Evolutionary conservation across 257 asterid species (phyloP), one percentile per base, ranked within the genome.

Genomic region (Plantago ovata): DNA sequence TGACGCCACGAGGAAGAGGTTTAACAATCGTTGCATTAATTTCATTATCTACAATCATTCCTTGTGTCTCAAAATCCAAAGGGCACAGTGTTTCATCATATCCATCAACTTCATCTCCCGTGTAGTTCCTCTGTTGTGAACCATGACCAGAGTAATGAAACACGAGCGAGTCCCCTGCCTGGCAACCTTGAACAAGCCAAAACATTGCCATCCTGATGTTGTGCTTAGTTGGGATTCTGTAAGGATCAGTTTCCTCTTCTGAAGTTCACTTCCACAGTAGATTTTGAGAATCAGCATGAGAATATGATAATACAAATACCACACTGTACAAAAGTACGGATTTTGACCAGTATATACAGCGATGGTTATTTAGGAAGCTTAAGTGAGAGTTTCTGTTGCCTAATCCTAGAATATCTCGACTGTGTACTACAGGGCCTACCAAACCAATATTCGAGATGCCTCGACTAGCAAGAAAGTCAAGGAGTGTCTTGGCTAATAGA

Each of bases 81-180:
- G 98, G 98, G 60, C 89, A 84, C 47, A 89, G 71, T 13, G 98
- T 89, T 60, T 92, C 98, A n/a, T 93, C 98, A 20, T 58, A 84
- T 44, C 98, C 98, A 19, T 93, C 98, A n/a, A 86, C 54, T 70
- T 93, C 98, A 53, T 93, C 97, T 40, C 95, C 97, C 0, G 76
- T 82, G 72, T 88, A 84, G 80, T 84, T 82, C 70, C 78, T 74
- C 53, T 84, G 97, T 36, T 89, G 95, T 15, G 89, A 77, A 39
- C 98, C 98, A 38, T 93, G 98, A 14, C 98, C 98, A 1, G 98
- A 93, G 50, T 49, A 93, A 65, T 93, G 96, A 51, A 93, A 89
- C 68, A 93, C 82, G 20, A 93, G 75, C n/a, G 98, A 93, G 74
- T 93, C 98, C 56, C 96, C 98, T 6, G 97, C 56, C 75, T 88